These are phyloP conservation scores for Leccinum subrobustum DNA, from an alignment of 1,284 basidiomycete species.

Conservation along the genomic window DNA sequence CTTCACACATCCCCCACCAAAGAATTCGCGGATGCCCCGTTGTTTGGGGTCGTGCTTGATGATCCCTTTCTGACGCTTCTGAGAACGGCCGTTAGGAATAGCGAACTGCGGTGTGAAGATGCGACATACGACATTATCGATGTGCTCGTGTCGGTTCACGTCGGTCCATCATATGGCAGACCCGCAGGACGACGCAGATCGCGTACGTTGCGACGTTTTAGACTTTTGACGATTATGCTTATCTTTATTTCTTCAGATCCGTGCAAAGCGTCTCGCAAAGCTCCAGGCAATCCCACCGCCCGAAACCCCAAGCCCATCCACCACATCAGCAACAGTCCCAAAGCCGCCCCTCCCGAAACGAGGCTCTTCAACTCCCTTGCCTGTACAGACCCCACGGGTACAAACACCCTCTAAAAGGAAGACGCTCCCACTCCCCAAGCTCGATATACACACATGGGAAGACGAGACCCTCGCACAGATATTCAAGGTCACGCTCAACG, in stretches of 20 bases:
- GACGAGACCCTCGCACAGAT: conserved; percentile 64
- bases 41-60: no score
- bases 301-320: conserved; percentile 17
- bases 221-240: neutral
- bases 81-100: no score
- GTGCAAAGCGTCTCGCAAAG: conserved; percentile 82
- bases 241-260: conserved; percentile 56
- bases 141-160: conserved; percentile 20
- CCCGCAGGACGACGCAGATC: conserved; percentile 74
- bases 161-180: conserved; percentile 37
- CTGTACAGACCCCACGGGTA: conserved; percentile 21
- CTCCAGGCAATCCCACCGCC: conserved; percentile 46
- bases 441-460: conserved; percentile 73
- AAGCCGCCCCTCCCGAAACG: conserved; percentile 33
- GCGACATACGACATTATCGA: no score
- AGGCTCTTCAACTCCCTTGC: conserved; percentile 24
- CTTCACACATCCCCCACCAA: conserved; percentile 38
- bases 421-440: conserved; percentile 36
- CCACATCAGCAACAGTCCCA: conserved; percentile 12
- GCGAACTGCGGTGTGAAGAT: no score
- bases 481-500: conserved; percentile 80
- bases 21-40: no score
- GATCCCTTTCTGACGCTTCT: no score
- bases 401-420: conserved; percentile 46
- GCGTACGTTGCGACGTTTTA: conserved; percentile 42